Evolutionary conservation across 176 grass and related monocot species (phyloP).

Genomic region (Raddia guianensis): DNA sequence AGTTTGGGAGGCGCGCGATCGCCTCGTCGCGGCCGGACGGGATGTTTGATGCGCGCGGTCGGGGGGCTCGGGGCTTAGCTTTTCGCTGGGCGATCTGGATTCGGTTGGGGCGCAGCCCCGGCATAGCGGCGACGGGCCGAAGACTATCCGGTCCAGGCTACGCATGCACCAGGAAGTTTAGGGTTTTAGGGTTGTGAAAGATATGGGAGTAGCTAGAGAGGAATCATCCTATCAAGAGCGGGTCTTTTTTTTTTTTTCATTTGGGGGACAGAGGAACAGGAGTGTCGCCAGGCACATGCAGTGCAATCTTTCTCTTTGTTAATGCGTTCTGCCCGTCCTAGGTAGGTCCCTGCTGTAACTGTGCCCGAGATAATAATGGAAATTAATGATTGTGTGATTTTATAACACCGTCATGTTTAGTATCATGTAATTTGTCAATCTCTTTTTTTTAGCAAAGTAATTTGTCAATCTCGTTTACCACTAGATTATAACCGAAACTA

Average conservation of each 20-base stretch:
- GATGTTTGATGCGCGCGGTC: slow-evolving; percentile 29
- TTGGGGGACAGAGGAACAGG: not conserved
- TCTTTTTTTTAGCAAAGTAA: too few species aligned
- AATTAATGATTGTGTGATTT: not conserved
- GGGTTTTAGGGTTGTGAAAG: not conserved
- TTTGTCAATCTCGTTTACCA: too few species aligned
- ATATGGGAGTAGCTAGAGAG: too few species aligned
- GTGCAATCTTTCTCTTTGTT: not conserved
- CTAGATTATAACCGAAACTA: too few species aligned
- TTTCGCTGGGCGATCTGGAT: not conserved
- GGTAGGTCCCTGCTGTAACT: not conserved
- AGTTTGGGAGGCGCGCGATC: slow-evolving; percentile 30
- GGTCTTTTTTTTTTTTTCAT: not conserved
- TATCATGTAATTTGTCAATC: too few species aligned
- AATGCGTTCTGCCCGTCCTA: not conserved
- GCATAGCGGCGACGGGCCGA: not conserved
- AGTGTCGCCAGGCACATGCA: not conserved
- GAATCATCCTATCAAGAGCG: not conserved
- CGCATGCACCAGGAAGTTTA: not conserved
- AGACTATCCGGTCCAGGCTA: not conserved
- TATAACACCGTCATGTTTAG: too few species aligned
- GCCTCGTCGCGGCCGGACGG: not conserved
- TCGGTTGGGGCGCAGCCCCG: slow-evolving; percentile 30
- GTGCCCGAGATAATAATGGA: not conserved
- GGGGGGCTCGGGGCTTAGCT: not conserved